These are phyloP conservation scores for Ceratobasidium sp. DNA, from an alignment of 1,284 basidiomycete genomes.

Conservation along the genomic window DNA sequence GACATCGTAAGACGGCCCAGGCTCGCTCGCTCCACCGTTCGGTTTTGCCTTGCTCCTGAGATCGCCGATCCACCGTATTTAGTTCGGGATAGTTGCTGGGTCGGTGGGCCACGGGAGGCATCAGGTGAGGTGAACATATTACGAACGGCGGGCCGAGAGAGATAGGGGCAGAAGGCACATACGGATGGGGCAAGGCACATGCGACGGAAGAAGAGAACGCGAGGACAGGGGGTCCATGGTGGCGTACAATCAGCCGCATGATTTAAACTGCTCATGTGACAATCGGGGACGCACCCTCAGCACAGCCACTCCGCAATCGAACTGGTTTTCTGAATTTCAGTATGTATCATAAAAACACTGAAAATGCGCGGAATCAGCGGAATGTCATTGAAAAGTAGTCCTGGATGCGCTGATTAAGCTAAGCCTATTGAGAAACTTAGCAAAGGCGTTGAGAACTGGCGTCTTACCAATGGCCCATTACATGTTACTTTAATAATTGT, in stretches of 20 bases:
- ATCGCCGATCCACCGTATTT: conserved; percentile 54
- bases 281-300: background rate
- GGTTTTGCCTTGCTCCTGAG: conserved; percentile 59
- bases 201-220: conserved; percentile 1
- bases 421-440: too few species aligned
- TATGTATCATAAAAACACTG: too few species aligned
- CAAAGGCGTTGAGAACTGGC: too few species aligned
- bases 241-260: background rate
- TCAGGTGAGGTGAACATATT: conserved; percentile 47
- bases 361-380: too few species aligned
- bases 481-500: too few species aligned
- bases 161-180: background rate
- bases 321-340: too few species aligned
- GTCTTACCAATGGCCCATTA: too few species aligned
- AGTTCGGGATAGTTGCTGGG: conserved; percentile 53
- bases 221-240: background rate
- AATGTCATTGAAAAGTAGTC: too few species aligned
- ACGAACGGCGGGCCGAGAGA: background rate
- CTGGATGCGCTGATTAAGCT: too few species aligned
- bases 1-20: conserved; percentile 66
- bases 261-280: background rate
- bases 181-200: conserved; percentile 24
- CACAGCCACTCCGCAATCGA: background rate
- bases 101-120: conserved; percentile 59
- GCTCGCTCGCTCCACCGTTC: conserved; percentile 66